Conservation (phyloP, 805 yeast genomes). For the Nakazawaea ernobii region DNA sequence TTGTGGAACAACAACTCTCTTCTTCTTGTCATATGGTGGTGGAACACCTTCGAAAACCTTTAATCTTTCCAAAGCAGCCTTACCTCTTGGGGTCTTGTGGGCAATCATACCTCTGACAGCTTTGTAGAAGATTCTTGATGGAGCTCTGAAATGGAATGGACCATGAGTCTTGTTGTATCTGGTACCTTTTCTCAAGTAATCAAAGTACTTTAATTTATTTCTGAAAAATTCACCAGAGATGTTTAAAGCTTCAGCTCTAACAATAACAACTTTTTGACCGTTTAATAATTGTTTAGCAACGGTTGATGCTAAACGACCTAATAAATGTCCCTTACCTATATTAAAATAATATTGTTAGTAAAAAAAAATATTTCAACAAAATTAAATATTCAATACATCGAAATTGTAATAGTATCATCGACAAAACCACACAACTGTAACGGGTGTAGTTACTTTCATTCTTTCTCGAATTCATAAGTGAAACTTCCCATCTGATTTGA, state of each 20-base stretch:
- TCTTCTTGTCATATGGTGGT: conserved; percentile 99
- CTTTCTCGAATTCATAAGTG: background rate
- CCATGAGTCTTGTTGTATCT: conserved; percentile 98
- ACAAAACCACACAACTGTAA: background rate
- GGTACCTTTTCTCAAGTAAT: conserved; percentile 98
- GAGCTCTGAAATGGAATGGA: conserved; percentile 99
- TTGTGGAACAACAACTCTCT: conserved; percentile 99
- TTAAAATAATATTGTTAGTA: conserved; percentile 9
- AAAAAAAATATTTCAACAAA: conserved; percentile 6
- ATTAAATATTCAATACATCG: conserved; percentile 7
- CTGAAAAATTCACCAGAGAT: conserved; percentile 99
- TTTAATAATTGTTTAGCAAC: conserved; percentile 97
- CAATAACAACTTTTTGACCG: conserved; percentile 97
- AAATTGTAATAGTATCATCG: background rate
- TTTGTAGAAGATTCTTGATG: conserved; percentile 99
- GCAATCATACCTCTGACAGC: conserved; percentile 99
- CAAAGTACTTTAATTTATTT: conserved; percentile 99
- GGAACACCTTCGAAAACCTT: conserved; percentile 99
- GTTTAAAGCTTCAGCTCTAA: conserved; percentile 97
- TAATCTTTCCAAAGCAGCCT: conserved; percentile 98
- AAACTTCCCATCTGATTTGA: background rate
- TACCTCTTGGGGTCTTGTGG: conserved; percentile 99
- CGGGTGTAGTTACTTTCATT: too few species aligned
- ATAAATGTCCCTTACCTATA: conserved; percentile 93
- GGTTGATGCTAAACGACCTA: conserved; percentile 98